Base-by-base conservation (phyloP, 1,284 basidiomycete species). In the Phellinidium pouzarii region DNA sequence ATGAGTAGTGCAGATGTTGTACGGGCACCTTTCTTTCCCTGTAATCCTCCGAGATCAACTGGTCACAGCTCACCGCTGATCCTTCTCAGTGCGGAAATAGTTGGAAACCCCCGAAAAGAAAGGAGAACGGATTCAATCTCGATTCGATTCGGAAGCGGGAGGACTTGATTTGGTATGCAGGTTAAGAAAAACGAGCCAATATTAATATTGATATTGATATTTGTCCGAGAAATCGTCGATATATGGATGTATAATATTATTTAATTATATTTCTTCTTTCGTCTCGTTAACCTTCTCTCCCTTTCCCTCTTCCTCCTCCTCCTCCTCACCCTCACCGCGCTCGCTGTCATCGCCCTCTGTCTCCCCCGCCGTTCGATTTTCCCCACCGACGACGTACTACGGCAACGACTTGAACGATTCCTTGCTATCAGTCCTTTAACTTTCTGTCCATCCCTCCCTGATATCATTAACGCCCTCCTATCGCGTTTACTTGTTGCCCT, bases 321-420 rank as follows among this genome's bases (percentile, higher is more conserved):
- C 43, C 17, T 42, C 22, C 23, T 23, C 50, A 45, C 43, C 12
- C 42, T 26, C 31, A 12, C 29, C 23, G 20, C 51, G 51, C 51
- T 44, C 44, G 22, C 51, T 47, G 44, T 48, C 44, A 14, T 17
- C 44, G 44, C 37, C 44, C 37, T n/a, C 44, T 47, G 36, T 47
- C 37, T 40, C 41, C 31, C 23, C 22, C 25, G 31, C 25, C 42
- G 23, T 25, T 27, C 11, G n/a, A 34, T n/a, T n/a, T n/a, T n/a
- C 19, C 23, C 11, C 47, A 22, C 31, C 48, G 42, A 23, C 48
- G 19, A 6, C 38, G 48, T 43, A 44, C 38, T 27, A 7, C 14
- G 41, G 12, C 22, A 12, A 6, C 27, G 11, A 14, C 11, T 40
- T 25, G 29, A 27, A 44, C 42, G 40, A 12, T 4, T 20, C 14